Percentiles rank a stretch among this genome's conserved stretches.
Evolutionary conservation across 2,329 filamentous ascomycete genomes (phyloP).

Genomic region (Ceratocystis alfenasii): DNA sequence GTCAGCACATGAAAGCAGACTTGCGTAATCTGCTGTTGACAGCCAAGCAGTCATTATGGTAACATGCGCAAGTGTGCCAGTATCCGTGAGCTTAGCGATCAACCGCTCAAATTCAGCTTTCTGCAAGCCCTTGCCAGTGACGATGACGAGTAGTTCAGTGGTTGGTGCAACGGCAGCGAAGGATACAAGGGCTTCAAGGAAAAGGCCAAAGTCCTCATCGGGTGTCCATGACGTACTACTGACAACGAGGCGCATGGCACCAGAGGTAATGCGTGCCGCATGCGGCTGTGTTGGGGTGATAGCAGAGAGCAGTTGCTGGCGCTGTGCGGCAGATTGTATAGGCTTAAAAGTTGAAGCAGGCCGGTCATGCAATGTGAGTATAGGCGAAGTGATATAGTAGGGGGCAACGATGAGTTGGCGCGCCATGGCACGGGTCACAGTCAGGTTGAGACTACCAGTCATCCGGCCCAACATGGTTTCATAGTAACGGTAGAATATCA

Average conservation of each 20-base stretch:
- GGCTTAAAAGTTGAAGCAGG: slow-evolving; percentile 75
- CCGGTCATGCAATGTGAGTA: slow-evolving; percentile 71
- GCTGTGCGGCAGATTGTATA: slow-evolving; percentile 36
- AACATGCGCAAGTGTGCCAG: slow-evolving; percentile 55
- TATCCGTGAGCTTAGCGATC: slow-evolving; percentile 49
- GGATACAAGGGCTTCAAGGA: slow-evolving; percentile 66
- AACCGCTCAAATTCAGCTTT: slow-evolving; percentile 60
- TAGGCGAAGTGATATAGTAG: slow-evolving; percentile 52
- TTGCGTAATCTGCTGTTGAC: slow-evolving; percentile 70
- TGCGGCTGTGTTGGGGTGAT: slow-evolving; percentile 53
- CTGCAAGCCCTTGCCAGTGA: slow-evolving; percentile 87
- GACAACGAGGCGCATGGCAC: slow-evolving; percentile 58
- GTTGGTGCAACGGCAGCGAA: slow-evolving; percentile 50
- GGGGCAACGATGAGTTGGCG: slow-evolving; percentile 51
- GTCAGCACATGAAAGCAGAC: slow-evolving; percentile 71
- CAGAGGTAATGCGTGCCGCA: slow-evolving; percentile 46
- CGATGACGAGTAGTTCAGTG: slow-evolving; percentile 60
- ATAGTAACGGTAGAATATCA: slow-evolving; percentile 63
- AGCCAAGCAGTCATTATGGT: slow-evolving; percentile 75
- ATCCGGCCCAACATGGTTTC: slow-evolving; percentile 59
- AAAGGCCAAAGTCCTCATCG: slow-evolving; percentile 84
- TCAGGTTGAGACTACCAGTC: slow-evolving; percentile 62
- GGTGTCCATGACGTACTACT: slow-evolving; percentile 96
- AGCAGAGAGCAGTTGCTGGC: slow-evolving; percentile 48
- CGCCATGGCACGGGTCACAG: slow-evolving; percentile 83